Conservation (phyloP, 225 moss, liverwort and hornwort genomes). For the Bryoerythrophyllum caledonicum region DNA sequence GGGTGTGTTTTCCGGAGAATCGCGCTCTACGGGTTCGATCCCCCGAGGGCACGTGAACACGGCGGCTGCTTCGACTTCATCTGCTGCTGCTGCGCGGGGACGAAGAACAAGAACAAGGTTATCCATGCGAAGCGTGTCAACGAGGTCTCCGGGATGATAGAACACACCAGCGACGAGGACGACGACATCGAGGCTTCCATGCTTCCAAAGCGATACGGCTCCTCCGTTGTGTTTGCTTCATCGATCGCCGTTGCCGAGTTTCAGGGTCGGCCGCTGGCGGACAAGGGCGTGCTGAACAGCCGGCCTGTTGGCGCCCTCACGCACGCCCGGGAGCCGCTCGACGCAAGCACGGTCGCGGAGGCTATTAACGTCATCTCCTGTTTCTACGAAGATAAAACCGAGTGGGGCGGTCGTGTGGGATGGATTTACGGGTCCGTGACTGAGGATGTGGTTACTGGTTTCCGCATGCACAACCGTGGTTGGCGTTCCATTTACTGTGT, state of each 20-base stretch:
- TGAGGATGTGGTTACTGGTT: slow-evolving; percentile 78
- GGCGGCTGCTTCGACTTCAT: slow-evolving; percentile 37
- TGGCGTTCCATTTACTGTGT: slow-evolving; percentile 78
- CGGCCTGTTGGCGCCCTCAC: slow-evolving; percentile 64
- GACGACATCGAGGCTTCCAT: slow-evolving; percentile 57
- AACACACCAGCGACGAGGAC: slow-evolving; percentile 54
- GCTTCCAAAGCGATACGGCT: slow-evolving; percentile 66
- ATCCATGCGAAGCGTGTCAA: slow-evolving; percentile 38
- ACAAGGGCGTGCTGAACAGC: slow-evolving; percentile 55
- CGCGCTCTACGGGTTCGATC: slow-evolving; percentile 76
- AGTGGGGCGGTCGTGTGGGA: slow-evolving; percentile 77
- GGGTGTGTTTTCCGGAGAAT: slow-evolving; percentile 73
- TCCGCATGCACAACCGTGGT: slow-evolving; percentile 82
- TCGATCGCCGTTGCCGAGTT: slow-evolving; percentile 76
- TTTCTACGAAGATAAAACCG: slow-evolving; percentile 76
- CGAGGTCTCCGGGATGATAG: slow-evolving; percentile 42
- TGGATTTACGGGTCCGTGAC: slow-evolving; percentile 86
- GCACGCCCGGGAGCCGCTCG: slow-evolving; percentile 56
- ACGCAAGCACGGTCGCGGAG: slow-evolving; percentile 70
- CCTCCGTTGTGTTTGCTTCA: slow-evolving; percentile 48
- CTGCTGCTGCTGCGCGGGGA: slow-evolving; percentile 49
- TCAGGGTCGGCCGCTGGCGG: slow-evolving; percentile 62
- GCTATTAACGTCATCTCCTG: slow-evolving; percentile 77
- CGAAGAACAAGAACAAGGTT: slow-evolving; percentile 42
- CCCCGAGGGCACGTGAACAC: slow-evolving; percentile 52